Conservation (phyloP, 2,329 filamentous ascomycete species). For the Sodiomyces alkalinus region DNA sequence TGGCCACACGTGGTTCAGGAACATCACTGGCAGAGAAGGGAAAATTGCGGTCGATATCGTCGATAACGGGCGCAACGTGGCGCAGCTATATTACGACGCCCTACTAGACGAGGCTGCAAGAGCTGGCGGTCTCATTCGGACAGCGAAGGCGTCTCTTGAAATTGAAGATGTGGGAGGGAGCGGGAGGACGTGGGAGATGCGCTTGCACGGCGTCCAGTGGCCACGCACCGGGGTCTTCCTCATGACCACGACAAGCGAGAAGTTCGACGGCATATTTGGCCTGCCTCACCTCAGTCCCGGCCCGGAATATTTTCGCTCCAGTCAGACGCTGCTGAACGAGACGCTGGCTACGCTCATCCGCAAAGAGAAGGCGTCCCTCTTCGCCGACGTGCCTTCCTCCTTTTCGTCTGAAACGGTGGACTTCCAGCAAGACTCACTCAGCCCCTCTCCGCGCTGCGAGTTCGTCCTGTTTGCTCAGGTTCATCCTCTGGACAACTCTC, state of each 20-base stretch:
- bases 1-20: constrained; percentile 54
- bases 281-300: constrained; percentile 66
- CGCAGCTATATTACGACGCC: constrained; percentile 27
- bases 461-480: constrained; percentile 77
- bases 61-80: constrained; percentile 28
- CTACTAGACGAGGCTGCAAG: constrained; percentile 17
- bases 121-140: constrained; percentile 43
- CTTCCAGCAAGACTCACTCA: constrained; percentile 37
- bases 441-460: constrained; percentile 66
- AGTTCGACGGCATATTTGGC: constrained; percentile 82
- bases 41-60: constrained; percentile 52
- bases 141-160: constrained; percentile 53
- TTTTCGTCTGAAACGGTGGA: constrained; percentile 60
- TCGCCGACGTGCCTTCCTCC: constrained; percentile 48
- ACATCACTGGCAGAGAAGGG: constrained; percentile 61
- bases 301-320: constrained; percentile 38
- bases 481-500: constrained; percentile 32
- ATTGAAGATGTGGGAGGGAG: constrained; percentile 56
- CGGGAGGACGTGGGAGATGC: constrained; percentile 65
- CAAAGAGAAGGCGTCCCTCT: constrained; percentile 41
- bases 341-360: constrained; percentile 54
- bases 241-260: constrained; percentile 81
- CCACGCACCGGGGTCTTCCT: constrained; percentile 64
- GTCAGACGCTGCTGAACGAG: constrained; percentile 52
- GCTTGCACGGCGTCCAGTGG: constrained; percentile 75